phyloP scores from a whole-genome alignment of 331 rosid species.

The Malus hybrid region DNA sequence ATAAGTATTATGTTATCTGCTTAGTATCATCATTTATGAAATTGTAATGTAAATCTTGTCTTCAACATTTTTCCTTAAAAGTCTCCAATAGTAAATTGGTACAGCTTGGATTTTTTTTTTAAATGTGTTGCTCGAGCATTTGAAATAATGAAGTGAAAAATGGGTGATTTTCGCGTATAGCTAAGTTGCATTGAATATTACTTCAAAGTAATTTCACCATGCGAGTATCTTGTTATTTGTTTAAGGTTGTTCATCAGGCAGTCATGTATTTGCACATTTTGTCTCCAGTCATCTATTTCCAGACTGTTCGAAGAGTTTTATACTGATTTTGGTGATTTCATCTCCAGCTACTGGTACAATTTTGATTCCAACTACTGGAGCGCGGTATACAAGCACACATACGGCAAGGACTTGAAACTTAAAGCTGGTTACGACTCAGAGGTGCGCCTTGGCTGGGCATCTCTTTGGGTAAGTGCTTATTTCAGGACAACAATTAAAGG shows the following conservation, averaged over 20 bases:
- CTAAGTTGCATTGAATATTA: background rate
- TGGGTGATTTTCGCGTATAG: background rate
- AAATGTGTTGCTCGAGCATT: background rate
- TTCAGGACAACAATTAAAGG: background rate
- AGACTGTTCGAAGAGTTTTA: background rate
- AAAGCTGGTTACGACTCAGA: slow-evolving; percentile 96
- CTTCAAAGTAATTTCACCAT: background rate
- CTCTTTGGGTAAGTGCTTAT: slow-evolving; percentile 80
- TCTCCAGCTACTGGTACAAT: slow-evolving; percentile 82
- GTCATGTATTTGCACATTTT: background rate
- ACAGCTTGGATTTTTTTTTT: background rate
- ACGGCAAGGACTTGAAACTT: slow-evolving; percentile 79
- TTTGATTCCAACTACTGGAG: slow-evolving; percentile 89
- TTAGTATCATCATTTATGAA: background rate
- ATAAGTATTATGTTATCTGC: background rate
- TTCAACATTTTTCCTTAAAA: background rate
- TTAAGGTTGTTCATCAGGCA: background rate
- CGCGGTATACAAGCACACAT: slow-evolving; percentile 85
- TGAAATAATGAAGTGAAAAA: background rate
- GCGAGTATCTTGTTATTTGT: background rate
- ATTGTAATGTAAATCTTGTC: background rate
- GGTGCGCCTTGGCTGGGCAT: slow-evolving; percentile 97
- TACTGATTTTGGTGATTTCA: background rate
- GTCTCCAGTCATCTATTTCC: background rate
- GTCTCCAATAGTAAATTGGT: background rate